Evolutionary conservation across 1,139 yeast species (phyloP), one percentile per base, ranked within the genome.

Genomic region (Blastobotrys petasosporus): DNA sequence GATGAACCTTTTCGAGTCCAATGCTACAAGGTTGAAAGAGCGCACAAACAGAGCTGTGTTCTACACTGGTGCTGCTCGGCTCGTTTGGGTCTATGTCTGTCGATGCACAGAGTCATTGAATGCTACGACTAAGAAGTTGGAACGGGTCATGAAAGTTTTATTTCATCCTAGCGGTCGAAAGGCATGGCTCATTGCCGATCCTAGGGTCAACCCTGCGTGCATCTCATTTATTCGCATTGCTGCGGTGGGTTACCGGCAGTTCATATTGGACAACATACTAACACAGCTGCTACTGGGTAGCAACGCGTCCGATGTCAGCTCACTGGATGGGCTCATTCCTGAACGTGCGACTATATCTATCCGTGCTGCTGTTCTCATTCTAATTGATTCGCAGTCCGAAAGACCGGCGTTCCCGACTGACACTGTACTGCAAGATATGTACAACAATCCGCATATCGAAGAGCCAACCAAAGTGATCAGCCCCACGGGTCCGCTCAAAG

Each of bases 61-160:
- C 44, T 74, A 86, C 11, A 76, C 79, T 0, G 82, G 92, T 45
- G 66, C 81, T 7, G 75, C 95, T 0, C 69, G 96, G 47, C 68
- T 94, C 32, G 65, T 85, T 0, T 94, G 98, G 98, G 95, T 90
- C 0, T 92, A 85, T 59, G 68, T 90, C 30, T 86, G 83, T 62
- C 73, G 98, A 50, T 79, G 90, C 53, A 77, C 95, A 0, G 98
- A 94, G 56, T 84, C 97, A 0, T 69, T 90, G 54, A 90, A 90
- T 61, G 83, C 85, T 50, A 88, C 95, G 0, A 79, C 90, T 2
- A 82, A 87, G 53, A 78, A 79, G 42, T 66, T 83, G 29, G 82
- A 76, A 30, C 63, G 66, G 4, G 66, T 92, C 29, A 78, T 82
- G 57, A 76, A 77, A 42, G 55, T 78, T 6, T 70, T 85, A 41